Evolutionary conservation across 106 monocot species (phyloP).

Genomic region (Phalaenopsis equestris): DNA sequence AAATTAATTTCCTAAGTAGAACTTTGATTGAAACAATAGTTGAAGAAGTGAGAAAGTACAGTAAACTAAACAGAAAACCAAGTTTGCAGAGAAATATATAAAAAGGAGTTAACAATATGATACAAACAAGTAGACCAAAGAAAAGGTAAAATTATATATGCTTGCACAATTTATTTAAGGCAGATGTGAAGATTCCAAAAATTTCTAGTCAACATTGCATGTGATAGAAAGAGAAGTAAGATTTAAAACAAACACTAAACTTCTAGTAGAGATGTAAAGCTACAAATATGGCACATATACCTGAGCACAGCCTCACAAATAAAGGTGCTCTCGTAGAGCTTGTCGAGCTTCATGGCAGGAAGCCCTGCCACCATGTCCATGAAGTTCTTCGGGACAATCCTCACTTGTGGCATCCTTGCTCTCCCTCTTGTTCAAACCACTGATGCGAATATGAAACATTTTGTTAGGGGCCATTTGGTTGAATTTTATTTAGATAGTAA

Average conservation of each 20-base stretch:
- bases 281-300: slow-evolving; percentile 16
- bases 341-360: slow-evolving; percentile 80
- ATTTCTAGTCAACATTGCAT: not conserved
- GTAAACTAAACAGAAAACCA: not conserved
- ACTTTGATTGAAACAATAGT: not conserved
- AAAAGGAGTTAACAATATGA: too few species aligned
- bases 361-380: slow-evolving; percentile 99
- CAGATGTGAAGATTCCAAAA: too few species aligned
- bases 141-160: too few species aligned
- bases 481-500: not conserved
- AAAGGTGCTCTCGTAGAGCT: slow-evolving; percentile 87
- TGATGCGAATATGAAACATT: not conserved
- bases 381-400: slow-evolving; percentile 79
- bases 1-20: not conserved
- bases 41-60: not conserved
- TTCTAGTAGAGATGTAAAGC: too few species aligned
- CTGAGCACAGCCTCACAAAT: slow-evolving; percentile 94
- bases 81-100: not conserved
- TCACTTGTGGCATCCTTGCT: slow-evolving; percentile 73
- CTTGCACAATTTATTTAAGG: too few species aligned
- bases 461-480: not conserved
- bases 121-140: too few species aligned
- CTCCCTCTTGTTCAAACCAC: slow-evolving; percentile 5
- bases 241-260: too few species aligned
- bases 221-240: too few species aligned